Conservation (phyloP, 2,329 filamentous ascomycete genomes). For the Westerdykella ornata region DNA sequence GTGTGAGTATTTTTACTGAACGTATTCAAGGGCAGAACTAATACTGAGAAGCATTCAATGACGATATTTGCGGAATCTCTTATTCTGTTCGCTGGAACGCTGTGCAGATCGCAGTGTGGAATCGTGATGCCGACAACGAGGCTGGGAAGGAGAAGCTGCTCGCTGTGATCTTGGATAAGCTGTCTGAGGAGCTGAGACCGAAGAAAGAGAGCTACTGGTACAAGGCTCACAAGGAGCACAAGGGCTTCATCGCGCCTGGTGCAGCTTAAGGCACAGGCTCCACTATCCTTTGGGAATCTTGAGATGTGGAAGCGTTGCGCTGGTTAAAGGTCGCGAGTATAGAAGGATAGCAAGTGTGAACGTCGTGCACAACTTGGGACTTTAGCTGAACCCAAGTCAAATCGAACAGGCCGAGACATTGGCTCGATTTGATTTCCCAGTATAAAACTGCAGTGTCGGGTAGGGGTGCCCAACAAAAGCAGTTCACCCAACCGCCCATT, state of each 20-base stretch:
- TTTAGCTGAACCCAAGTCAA: too few relatives aligned
- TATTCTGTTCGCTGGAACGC: conserved; percentile 84
- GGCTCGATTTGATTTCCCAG: too few relatives aligned
- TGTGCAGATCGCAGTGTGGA: conserved; percentile 86
- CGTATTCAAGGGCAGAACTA: conserved; percentile 2
- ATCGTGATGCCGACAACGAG: conserved; percentile 76
- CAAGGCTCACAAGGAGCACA: conserved; percentile 84
- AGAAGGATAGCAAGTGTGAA: too few relatives aligned
- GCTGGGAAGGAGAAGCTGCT: conserved; percentile 71
- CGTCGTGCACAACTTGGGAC: too few relatives aligned
- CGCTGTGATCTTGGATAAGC: conserved; percentile 62
- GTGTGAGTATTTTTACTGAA: conserved; percentile 44
- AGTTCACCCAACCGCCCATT: too few relatives aligned
- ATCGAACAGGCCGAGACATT: too few relatives aligned
- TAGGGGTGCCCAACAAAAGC: too few relatives aligned
- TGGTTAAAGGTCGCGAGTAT: too few relatives aligned
- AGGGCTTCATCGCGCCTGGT: conserved; percentile 53
- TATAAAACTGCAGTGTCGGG: too few relatives aligned
- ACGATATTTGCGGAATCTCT: conserved; percentile 80
- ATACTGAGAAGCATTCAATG: conserved; percentile 49
- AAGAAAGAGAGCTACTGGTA: conserved; percentile 66
- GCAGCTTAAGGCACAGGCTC: not conserved
- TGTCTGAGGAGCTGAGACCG: conserved; percentile 66
- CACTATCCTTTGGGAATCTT: too few relatives aligned
- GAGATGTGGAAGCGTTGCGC: too few relatives aligned